Percentiles rank a stretch among this genome's conserved stretches.
Conservation (phyloP, 352 stramenopile genomes). For the Globisporangium iwayamae region DNA sequence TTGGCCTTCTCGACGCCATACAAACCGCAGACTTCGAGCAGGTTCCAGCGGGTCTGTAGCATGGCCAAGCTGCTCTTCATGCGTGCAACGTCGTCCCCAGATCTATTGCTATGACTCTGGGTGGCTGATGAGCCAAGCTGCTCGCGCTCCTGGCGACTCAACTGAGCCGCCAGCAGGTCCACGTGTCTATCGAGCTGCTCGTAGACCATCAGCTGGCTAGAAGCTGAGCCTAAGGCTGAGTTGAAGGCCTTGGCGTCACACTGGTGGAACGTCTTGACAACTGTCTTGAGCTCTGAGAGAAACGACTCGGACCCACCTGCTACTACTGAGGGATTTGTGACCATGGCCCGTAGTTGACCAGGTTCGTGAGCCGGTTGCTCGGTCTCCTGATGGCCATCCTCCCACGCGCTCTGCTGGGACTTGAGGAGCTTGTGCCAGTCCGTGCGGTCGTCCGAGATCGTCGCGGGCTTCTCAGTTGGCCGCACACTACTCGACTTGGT, state of each 20-base stretch:
- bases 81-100: conserved; percentile 1
- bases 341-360: background rate
- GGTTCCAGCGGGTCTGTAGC: conserved; percentile 44
- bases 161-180: conserved; percentile 37
- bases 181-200: conserved; percentile 57
- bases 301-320: conserved; percentile 33
- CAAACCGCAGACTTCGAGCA: conserved; percentile 47
- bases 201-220: conserved; percentile 26
- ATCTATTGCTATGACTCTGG: background rate
- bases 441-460: conserved; percentile 57
- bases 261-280: conserved; percentile 48
- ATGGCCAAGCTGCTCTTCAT: conserved; percentile 18
- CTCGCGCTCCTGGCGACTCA: conserved; percentile 34
- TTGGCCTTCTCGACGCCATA: conserved; percentile 42
- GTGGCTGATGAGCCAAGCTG: too few relatives aligned
- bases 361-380: background rate
- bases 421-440: conserved; percentile 71
- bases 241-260: conserved; percentile 16
- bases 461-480: conserved; percentile 40
- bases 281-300: conserved; percentile 45
- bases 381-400: too few relatives aligned
- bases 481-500: conserved; percentile 35
- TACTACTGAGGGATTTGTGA: background rate
- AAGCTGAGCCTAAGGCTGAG: conserved; percentile 1
- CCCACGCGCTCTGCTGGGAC: conserved; percentile 8